phyloP scores from a whole-genome alignment of 176 grass and related monocot genomes.

The Zoysia pacifica region DNA sequence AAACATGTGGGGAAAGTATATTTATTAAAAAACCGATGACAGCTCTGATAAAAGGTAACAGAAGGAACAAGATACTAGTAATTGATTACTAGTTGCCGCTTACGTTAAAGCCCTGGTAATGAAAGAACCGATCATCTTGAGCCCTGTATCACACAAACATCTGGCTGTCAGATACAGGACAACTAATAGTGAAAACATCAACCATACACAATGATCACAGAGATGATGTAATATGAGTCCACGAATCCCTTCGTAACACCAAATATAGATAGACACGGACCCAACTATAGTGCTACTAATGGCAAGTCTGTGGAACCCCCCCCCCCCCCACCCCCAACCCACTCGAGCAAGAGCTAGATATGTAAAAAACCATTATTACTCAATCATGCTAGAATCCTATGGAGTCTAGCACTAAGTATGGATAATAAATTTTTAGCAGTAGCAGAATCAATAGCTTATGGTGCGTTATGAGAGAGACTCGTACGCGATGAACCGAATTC shows the following conservation, averaged over 20 bases:
- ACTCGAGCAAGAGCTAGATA: not conserved
- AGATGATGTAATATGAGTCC: not conserved
- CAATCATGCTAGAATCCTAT: constrained; percentile 12
- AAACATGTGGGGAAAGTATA: not conserved
- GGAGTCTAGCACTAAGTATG: not conserved
- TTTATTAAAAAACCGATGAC: constrained; percentile 7
- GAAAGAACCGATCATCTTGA: constrained; percentile 69
- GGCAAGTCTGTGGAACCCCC: not conserved
- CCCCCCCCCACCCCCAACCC: not conserved
- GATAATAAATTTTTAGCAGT: not conserved
- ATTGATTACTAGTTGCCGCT: not conserved
- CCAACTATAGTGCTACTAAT: not conserved
- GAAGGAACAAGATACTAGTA: not conserved
- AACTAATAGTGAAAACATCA: not conserved
- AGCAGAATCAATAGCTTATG: not conserved
- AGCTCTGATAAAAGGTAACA: not conserved
- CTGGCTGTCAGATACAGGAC: constrained; percentile 2
- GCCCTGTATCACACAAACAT: constrained; percentile 19
- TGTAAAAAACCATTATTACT: not conserved
- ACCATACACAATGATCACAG: not conserved
- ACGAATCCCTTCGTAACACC: not conserved
- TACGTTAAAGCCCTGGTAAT: constrained; percentile 69
- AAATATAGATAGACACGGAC: not conserved
- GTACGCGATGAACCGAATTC: constrained; percentile 8
- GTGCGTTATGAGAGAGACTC: too few species aligned